phyloP scores from a whole-genome alignment of 805 yeast genomes.

The Nakazawaea wickerhamii region DNA sequence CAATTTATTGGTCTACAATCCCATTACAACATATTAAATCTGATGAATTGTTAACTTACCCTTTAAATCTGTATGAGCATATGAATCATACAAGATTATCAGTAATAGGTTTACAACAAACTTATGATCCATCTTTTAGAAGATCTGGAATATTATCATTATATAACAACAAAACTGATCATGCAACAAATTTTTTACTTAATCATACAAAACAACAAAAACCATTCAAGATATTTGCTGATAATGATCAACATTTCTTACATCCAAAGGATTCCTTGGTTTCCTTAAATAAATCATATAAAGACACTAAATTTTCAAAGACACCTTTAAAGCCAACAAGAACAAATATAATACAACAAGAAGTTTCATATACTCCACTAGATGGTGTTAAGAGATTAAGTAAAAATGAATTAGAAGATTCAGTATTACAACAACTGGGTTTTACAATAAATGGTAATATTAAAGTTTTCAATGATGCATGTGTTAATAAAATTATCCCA shows the following conservation, averaged over 20 bases:
- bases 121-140: slow-evolving; percentile 34
- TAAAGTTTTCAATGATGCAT: slow-evolving; percentile 43
- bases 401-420: slow-evolving; percentile 12
- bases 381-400: slow-evolving; percentile 26
- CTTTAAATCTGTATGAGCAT: slow-evolving; percentile 22
- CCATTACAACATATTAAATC: slow-evolving; percentile 19
- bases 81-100: slow-evolving; percentile 30
- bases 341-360: slow-evolving; percentile 22
- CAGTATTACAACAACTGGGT: slow-evolving; percentile 23
- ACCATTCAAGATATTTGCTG: slow-evolving; percentile 8
- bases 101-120: slow-evolving; percentile 30
- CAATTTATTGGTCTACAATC: slow-evolving; percentile 27
- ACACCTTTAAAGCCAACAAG: slow-evolving; percentile 12
- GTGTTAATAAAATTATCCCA: slow-evolving; percentile 44
- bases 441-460: slow-evolving; percentile 46
- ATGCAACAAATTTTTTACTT: slow-evolving; percentile 19
- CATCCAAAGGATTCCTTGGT: slow-evolving; percentile 30
- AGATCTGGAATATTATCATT: slow-evolving; percentile 34
- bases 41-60: slow-evolving; percentile 19
- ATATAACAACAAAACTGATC: slow-evolving; percentile 23
- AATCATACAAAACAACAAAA: slow-evolving; percentile 11
- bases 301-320: not conserved
- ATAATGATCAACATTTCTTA: slow-evolving; percentile 20
- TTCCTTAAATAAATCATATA: slow-evolving; percentile 18
- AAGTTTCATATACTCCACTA: slow-evolving; percentile 25